phyloP scores from a whole-genome alignment of 257 asterid genomes.

The Plantago ovata region DNA sequence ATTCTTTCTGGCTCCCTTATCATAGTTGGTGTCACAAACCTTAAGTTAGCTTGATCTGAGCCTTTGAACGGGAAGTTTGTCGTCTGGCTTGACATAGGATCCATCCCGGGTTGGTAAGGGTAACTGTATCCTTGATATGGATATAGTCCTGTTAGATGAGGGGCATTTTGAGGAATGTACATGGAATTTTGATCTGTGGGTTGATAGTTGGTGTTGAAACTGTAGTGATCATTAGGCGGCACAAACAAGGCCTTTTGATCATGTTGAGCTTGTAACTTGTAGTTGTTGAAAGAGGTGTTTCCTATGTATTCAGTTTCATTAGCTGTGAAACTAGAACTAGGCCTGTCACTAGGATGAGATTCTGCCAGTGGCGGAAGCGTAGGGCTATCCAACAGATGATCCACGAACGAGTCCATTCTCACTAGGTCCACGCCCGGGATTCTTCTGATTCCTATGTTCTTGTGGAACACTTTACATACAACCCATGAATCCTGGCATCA shows the following conservation, averaged over 20 bases:
- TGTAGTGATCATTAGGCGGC: constrained; percentile 13
- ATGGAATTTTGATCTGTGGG: constrained; percentile 10
- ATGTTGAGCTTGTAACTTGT: constrained; percentile 2
- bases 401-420: constrained; percentile 44
- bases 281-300: constrained; percentile 5
- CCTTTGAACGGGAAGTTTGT: constrained; percentile 18
- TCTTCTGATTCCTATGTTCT: constrained; percentile 33
- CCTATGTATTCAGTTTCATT: constrained; percentile 3
- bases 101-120: constrained; percentile 8
- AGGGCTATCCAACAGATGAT: constrained; percentile 46
- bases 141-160: constrained; percentile 4
- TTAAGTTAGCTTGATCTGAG: constrained; percentile 19
- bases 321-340: neutral
- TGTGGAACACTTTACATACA: constrained; percentile 60
- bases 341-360: constrained; percentile 16
- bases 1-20: constrained; percentile 1
- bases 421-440: constrained; percentile 32
- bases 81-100: neutral
- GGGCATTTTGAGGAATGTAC: constrained; percentile 17
- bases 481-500: constrained; percentile 73
- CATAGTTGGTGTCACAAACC: constrained; percentile 11
- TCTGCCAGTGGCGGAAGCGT: constrained; percentile 50
- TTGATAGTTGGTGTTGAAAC: constrained; percentile 13
- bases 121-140: constrained; percentile 11
- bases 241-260: constrained; percentile 9